Evolutionary conservation across 768 basidiomycete species (phyloP).

Genomic region (Trametes villosa): DNA sequence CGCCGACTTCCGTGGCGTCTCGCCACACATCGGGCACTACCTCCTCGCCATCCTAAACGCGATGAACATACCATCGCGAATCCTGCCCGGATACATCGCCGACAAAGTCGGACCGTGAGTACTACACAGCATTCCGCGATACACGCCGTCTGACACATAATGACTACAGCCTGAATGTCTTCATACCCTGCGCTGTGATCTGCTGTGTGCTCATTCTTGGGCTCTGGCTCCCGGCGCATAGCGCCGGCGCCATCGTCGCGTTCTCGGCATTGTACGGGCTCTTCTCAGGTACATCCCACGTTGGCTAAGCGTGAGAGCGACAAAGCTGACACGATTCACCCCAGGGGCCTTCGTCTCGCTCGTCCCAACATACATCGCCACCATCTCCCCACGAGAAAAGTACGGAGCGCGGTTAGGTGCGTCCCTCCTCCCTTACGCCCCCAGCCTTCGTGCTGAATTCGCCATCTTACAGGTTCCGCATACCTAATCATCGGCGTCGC

Average conservation of each 20-base stretch:
- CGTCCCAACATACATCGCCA: conserved; percentile 36
- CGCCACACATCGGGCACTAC: conserved; percentile 29
- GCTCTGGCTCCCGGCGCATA: conserved; percentile 36
- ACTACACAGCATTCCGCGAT: background rate
- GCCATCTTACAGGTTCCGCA: conserved; percentile 28
- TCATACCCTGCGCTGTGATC: conserved; percentile 32
- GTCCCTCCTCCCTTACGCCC: conserved; percentile 1
- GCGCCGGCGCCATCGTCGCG: conserved; percentile 28
- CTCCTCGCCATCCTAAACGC: conserved; percentile 39
- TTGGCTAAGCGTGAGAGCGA: too few species aligned
- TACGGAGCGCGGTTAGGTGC: conserved; percentile 39
- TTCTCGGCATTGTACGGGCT: conserved; percentile 38
- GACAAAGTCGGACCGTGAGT: conserved; percentile 35
- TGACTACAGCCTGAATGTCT: conserved; percentile 32
- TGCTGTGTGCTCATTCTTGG: conserved; percentile 32
- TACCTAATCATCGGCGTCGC: conserved; percentile 37
- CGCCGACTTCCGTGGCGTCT: conserved; percentile 31
- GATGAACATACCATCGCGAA: conserved; percentile 33
- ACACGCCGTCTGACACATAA: background rate
- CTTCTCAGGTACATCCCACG: conserved; percentile 32
- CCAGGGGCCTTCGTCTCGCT: conserved; percentile 37
- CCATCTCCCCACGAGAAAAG: conserved; percentile 34
- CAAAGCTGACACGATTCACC: background rate
- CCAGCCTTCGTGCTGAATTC: background rate
- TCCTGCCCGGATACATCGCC: conserved; percentile 36